Evolutionary conservation across 371 early-diverging fungal genomes (phyloP), one percentile per base, ranked within the genome.

Genomic region (Catenaria anguillulae): DNA sequence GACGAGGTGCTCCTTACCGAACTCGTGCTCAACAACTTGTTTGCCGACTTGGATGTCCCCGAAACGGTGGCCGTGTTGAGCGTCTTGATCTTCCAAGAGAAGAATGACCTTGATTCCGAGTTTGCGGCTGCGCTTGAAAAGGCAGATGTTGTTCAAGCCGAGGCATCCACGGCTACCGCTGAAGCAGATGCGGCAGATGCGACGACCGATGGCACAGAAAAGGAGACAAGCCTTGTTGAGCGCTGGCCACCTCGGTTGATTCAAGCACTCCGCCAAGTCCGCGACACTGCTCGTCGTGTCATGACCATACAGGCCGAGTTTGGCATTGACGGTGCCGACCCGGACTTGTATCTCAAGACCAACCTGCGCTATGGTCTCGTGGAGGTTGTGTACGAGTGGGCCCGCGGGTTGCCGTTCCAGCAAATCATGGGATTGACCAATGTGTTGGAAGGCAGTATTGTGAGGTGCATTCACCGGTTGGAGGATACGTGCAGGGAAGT

Each of bases 321-420:
- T 64, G 90, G 89, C 0, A 68, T 93, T 36, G n/a, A n/a, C n/a
- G n/a, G n/a, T n/a, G n/a, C n/a, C n/a, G n/a, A n/a, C n/a, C 73
- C 74, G 33, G 70, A 73, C 19, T 73, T 73, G 54, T 73, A 73
- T 56, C 60, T 68, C 37, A 63, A 63, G 23, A 71, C 78, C 35
- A 73, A 76, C 26, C 68, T 92, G 40, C 74, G 84, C 58, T 90
- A 90, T 74, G 92, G 89, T 4, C 71, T 99, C 62, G 92, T 95
- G 43, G 97, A 98, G 73, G 94, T 93, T 15, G 97, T 97, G 0
- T 93, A 94, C 71, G 91, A 93, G 75, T 99, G 99, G 99, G 98
- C 98, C 2, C 75, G 84, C 33, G 98, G 97, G 31, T 74, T 88
- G 78, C 80, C 90, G 13, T 99, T 99, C 76, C 85, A 87, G 64